phyloP scores from a whole-genome alignment of 371 early-diverging fungal genomes.

The Chytridium lagenaria region DNA sequence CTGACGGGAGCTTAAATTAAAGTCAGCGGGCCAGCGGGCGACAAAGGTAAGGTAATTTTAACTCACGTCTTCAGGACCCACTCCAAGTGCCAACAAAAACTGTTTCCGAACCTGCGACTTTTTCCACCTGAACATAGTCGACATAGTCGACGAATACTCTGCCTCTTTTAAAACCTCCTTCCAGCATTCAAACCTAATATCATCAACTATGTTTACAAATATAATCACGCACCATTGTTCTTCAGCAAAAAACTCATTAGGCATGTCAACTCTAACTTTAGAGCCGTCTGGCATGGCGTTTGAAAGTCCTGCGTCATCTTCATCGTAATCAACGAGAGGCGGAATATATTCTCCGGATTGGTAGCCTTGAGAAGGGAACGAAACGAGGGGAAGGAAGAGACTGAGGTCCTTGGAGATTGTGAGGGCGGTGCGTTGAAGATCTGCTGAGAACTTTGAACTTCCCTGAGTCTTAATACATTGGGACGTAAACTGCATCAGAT shows the following conservation, averaged over 20 bases:
- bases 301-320: not conserved
- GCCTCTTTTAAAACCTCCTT: slow-evolving; percentile 35
- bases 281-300: too few species aligned
- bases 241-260: slow-evolving; percentile 15
- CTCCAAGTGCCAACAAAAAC: slow-evolving; percentile 44
- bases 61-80: not conserved
- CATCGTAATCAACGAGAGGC: not conserved
- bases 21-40: not conserved
- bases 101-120: slow-evolving; percentile 37
- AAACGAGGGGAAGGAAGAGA: too few species aligned
- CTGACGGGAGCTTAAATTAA: slow-evolving; percentile 2
- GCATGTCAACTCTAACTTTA: slow-evolving; percentile 6
- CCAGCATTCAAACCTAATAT: slow-evolving; percentile 37
- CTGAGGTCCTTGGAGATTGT: not conserved
- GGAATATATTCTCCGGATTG: not conserved
- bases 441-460: not conserved
- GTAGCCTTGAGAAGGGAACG: not conserved
- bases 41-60: not conserved
- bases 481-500: too few species aligned
- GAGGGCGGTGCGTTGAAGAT: not conserved
- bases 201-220: too few species aligned
- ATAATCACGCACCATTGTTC: too few species aligned
- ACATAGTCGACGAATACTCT: slow-evolving; percentile 39
- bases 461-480: too few species aligned
- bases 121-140: slow-evolving; percentile 51